Conservation (phyloP, 176 grass and related monocot species). For the Ampelocalamus luodianensis region DNA sequence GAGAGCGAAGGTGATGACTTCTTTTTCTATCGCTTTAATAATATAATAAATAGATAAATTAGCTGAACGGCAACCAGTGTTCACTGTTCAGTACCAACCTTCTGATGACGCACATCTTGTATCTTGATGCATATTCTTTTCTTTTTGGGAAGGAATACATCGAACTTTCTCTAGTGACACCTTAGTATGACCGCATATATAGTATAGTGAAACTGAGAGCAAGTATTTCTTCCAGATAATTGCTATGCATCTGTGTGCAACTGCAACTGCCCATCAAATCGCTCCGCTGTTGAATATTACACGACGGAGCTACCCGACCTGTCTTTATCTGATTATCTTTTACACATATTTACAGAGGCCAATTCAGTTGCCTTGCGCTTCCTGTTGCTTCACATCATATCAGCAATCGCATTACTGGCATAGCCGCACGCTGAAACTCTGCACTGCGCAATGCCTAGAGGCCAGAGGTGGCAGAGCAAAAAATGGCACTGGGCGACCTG, state of each 20-base stretch:
- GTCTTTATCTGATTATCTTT: not conserved
- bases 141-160: too few relatives aligned
- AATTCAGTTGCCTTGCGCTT: not conserved
- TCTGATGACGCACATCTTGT: too few relatives aligned
- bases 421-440: not conserved
- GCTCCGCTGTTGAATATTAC: not conserved
- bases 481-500: not conserved
- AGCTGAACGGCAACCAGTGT: too few relatives aligned
- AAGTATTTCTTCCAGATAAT: not conserved
- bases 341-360: conserved; percentile 39
- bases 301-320: not conserved
- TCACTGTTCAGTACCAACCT: too few relatives aligned
- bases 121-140: too few relatives aligned
- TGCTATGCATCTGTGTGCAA: not conserved
- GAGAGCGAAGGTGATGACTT: too few relatives aligned
- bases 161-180: too few relatives aligned
- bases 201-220: too few relatives aligned
- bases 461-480: not conserved
- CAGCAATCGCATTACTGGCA: not conserved
- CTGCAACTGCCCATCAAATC: not conserved
- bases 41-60: too few relatives aligned
- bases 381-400: conserved; percentile 9
- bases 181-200: too few relatives aligned
- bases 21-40: too few relatives aligned
- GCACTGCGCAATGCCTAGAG: not conserved